Conservation (phyloP, 805 yeast species). For the Barnettozyma sucrosica region DNA sequence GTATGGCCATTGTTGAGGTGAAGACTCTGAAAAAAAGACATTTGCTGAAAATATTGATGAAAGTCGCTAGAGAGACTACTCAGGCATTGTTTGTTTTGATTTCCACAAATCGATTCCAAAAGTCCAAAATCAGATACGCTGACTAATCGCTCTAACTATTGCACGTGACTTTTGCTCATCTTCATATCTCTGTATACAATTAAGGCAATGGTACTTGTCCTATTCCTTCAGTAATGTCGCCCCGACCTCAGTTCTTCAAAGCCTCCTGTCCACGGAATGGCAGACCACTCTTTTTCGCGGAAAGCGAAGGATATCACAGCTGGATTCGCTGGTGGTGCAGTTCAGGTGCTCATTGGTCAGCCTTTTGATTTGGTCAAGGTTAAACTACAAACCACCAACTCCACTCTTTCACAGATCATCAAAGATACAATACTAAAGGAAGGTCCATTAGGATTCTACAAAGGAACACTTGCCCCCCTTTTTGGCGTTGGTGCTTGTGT, state of each 20-base stretch:
- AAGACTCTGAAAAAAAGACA: conserved; percentile 30
- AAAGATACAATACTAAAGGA: conserved; percentile 67
- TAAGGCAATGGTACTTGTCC: neutral
- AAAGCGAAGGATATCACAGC: conserved; percentile 57
- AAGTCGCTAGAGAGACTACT: neutral
- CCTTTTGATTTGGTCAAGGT: conserved; percentile 95
- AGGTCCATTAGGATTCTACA: conserved; percentile 81
- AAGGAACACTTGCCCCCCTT: conserved; percentile 91
- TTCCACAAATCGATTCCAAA: neutral
- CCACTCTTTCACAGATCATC: conserved; percentile 73
- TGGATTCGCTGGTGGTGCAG: conserved; percentile 94
- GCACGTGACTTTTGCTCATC: conserved; percentile 11
- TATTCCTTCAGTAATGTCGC: neutral
- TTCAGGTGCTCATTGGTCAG: conserved; percentile 88
- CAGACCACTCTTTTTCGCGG: conserved; percentile 33
- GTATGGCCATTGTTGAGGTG: conserved; percentile 43
- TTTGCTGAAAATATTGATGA: conserved; percentile 1
- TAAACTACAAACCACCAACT: conserved; percentile 80
- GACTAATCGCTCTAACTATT: neutral
- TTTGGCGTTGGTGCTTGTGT: conserved; percentile 97
- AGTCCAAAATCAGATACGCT: neutral
- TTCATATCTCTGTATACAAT: neutral
- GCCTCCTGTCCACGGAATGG: neutral
- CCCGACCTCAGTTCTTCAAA: neutral
- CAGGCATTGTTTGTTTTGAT: neutral